phyloP scores from a whole-genome alignment of 305 asterid genomes.

The Ilex paraguariensis region DNA sequence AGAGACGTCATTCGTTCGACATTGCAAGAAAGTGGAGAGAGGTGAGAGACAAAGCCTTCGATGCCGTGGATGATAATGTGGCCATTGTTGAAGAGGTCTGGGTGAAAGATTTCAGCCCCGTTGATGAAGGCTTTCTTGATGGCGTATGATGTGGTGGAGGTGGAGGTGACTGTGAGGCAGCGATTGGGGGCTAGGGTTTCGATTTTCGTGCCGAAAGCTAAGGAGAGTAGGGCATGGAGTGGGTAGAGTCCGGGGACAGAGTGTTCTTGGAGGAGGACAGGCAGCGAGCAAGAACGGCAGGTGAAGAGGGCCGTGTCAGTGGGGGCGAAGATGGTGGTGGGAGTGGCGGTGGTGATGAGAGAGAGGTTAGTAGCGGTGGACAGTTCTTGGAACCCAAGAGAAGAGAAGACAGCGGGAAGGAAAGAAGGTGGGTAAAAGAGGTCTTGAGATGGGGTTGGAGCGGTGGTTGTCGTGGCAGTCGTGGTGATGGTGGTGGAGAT shows the following conservation, averaged over 20 bases:
- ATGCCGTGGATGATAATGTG: constrained; percentile 50
- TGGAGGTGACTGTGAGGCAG: not conserved
- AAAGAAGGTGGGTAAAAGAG: no score
- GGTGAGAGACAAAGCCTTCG: constrained; percentile 60
- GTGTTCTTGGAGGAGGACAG: not conserved
- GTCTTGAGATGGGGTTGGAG: no score
- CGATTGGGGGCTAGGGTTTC: not conserved
- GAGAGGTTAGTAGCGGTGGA: not conserved
- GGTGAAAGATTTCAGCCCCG: constrained; percentile 53
- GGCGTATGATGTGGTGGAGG: not conserved
- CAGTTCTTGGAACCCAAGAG: no score
- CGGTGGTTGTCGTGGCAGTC: no score
- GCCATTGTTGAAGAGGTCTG: constrained; percentile 69
- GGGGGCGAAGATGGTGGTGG: not conserved
- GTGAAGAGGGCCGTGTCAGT: not conserved
- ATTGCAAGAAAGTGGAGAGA: constrained; percentile 62
- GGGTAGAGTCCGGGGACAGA: not conserved
- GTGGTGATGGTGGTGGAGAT: no score
- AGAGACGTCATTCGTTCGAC: constrained; percentile 25
- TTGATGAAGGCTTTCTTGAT: constrained; percentile 36
- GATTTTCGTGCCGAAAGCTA: not conserved
- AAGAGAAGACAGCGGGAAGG: no score
- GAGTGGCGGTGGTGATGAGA: not conserved
- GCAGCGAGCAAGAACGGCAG: not conserved
- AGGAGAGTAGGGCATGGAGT: not conserved